These are phyloP conservation scores for Dactylella cylindrospora DNA, from an alignment of 2,329 filamentous ascomycete species.

Conservation along the genomic window DNA sequence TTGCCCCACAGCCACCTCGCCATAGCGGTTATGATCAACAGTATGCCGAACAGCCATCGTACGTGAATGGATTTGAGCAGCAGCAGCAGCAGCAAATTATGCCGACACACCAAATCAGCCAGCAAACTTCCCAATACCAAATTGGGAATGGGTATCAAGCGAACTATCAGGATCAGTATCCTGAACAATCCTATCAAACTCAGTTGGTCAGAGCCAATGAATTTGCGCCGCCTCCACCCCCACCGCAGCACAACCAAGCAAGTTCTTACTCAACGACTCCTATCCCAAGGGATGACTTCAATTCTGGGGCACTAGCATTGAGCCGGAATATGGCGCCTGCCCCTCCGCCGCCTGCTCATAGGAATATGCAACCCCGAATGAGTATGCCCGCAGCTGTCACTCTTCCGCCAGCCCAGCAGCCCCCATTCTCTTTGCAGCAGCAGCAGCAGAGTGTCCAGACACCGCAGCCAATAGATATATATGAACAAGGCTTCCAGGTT, in stretches of 20 bases:
- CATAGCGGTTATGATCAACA: conserved; percentile 36
- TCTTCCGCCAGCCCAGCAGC: conserved; percentile 2
- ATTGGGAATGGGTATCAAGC: conserved; percentile 12
- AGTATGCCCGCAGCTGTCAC: conserved; percentile 19
- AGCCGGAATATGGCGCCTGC: conserved; percentile 7
- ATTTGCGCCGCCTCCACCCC: conserved; percentile 20
- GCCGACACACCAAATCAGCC: neutral
- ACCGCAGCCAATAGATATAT: conserved; percentile 22
- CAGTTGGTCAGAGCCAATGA: conserved; percentile 28
- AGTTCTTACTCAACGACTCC: conserved; percentile 19
- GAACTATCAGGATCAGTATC: conserved; percentile 25
- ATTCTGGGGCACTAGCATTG: conserved; percentile 14
- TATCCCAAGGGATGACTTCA: conserved; percentile 19
- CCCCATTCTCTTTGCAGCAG: conserved; percentile 2
- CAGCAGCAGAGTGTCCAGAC: conserved; percentile 12
- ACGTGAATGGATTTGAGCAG: conserved; percentile 18
- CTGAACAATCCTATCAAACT: conserved; percentile 29
- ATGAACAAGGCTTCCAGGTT: conserved; percentile 28
- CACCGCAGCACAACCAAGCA: conserved; percentile 25
- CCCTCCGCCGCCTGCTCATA: conserved; percentile 23
- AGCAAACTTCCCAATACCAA: conserved; percentile 11
- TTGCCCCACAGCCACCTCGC: conserved; percentile 15
- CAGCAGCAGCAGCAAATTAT: conserved; percentile 3
- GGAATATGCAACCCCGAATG: conserved; percentile 24
- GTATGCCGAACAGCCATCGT: conserved; percentile 18